Percentiles rank a stretch among this genome's conserved stretches.
phyloP scores from a whole-genome alignment of 2,329 filamentous ascomycete species.

The Fulvia fulva region DNA sequence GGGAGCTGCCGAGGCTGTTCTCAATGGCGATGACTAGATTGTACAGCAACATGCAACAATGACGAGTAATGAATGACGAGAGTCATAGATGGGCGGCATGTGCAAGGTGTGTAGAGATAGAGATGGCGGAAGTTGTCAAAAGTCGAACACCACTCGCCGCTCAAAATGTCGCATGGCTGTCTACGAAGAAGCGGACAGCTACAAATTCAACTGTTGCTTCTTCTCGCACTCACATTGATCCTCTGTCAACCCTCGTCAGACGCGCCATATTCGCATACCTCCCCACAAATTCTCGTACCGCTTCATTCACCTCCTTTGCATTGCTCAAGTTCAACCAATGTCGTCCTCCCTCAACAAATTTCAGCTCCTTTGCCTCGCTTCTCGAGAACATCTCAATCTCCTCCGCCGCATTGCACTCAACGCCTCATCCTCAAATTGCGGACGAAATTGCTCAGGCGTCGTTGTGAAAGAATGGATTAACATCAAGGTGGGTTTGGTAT shows the following conservation, averaged over 20 bases:
- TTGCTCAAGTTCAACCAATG: not conserved
- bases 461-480: not conserved
- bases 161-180: too few relatives aligned
- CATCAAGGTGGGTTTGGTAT: not conserved
- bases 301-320: not conserved
- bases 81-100: not conserved
- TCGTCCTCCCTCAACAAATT: not conserved
- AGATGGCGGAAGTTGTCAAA: too few relatives aligned
- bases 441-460: not conserved
- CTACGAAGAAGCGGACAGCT: too few relatives aligned
- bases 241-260: not conserved
- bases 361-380: not conserved
- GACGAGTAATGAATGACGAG: not conserved
- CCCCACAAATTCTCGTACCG: not conserved
- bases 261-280: not conserved
- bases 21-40: conserved; percentile 21
- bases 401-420: not conserved
- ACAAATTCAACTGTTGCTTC: too few relatives aligned
- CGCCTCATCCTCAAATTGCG: not conserved
- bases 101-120: not conserved
- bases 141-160: too few relatives aligned
- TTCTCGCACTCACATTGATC: not conserved
- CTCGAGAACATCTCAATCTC: not conserved
- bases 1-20: conserved; percentile 25
- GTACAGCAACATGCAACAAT: not conserved